Evolutionary conservation across 495 filamentous ascomycete species (phyloP), one percentile per base, ranked within the genome.

Genomic region (Annulohypoxylon nitens): DNA sequence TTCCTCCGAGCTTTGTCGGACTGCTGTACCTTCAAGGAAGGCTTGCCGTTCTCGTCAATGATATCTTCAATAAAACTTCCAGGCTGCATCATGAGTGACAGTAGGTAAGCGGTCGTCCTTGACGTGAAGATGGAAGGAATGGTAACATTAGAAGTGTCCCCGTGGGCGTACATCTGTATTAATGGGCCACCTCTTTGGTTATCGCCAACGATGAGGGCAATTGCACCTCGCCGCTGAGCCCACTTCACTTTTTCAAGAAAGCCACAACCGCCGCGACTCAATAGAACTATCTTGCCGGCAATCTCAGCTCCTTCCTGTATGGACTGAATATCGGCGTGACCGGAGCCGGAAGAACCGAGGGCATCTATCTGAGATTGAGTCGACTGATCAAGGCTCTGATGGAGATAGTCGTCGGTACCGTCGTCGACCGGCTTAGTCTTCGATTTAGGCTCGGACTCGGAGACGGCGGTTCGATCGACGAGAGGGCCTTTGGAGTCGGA

Each of bases 231-330:
- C 51, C 94, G 87, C 80, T 99, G 96, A 4, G 91, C 92, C 96
- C 96, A 99, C 78, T 95, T 94, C 64, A 94, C 93, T 80, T 99
- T 99, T 75, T 98, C 95, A 43, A 98, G 81, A 79, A 99, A 99
- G 12, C 96, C 97, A 81, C 96, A 99, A 14, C 96, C 96, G 33
- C 96, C 96, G 41, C 96, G 89, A 74, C 93, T 95, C 58, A 99
- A 84, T 30, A 99, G 80, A 4, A 96, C 95, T 55, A 98, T 88
- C 75, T 97, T 98, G 61, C 96, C 96, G 26, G 90, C 88, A 74
- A 99, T 98, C 79, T 98, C 97, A 5, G 96, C 95, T 61, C 90
- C 90, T 81, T 98, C 95, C 81, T 99, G 96, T 59, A 98, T 83
- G 0, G 93, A 97, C 79, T 98, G 94, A 64, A 98, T 98, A 79